Percentiles rank a stretch among this genome's conserved stretches.
Evolutionary conservation across 2,329 filamentous ascomycete genomes (phyloP).

Genomic region (Parastagonospora nodorum): DNA sequence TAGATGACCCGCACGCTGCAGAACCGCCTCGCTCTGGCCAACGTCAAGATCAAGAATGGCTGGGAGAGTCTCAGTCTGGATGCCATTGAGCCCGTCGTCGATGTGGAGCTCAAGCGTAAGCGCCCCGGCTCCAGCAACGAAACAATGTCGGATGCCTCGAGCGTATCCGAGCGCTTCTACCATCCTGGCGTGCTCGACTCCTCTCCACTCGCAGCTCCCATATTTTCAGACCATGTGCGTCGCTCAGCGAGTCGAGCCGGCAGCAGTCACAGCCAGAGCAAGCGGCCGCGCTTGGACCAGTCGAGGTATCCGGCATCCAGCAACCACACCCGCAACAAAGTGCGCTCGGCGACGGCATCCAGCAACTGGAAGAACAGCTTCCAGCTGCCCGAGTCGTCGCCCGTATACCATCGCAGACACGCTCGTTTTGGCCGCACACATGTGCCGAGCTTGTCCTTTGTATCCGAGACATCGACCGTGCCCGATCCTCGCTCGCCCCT

Average conservation of each 20-base stretch:
- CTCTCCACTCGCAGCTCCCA: slow-evolving; percentile 79
- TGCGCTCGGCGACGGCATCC: slow-evolving; percentile 59
- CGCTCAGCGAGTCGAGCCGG: slow-evolving; percentile 59
- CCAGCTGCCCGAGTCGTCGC: slow-evolving; percentile 82
- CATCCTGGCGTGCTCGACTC: slow-evolving; percentile 74
- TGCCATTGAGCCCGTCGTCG: slow-evolving; percentile 81
- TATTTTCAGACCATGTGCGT: slow-evolving; percentile 82
- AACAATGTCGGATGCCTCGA: slow-evolving; percentile 83
- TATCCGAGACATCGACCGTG: slow-evolving; percentile 71
- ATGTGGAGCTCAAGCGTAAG: slow-evolving; percentile 77
- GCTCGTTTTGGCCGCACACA: slow-evolving; percentile 72
- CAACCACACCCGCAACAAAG: slow-evolving; percentile 71
- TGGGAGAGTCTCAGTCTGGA: slow-evolving; percentile 90
- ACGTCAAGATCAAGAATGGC: slow-evolving; percentile 96
- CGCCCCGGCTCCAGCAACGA: slow-evolving; percentile 70
- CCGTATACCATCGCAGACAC: slow-evolving; percentile 76
- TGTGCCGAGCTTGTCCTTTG: slow-evolving; percentile 78
- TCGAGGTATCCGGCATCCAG: slow-evolving; percentile 49
- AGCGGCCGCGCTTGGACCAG: slow-evolving; percentile 42
- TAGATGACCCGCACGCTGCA: slow-evolving; percentile 93
- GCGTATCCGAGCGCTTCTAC: slow-evolving; percentile 76
- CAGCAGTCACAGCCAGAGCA: slow-evolving; percentile 56
- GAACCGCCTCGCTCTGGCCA: slow-evolving; percentile 90
- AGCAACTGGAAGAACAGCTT: slow-evolving; percentile 77
- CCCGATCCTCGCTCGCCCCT: slow-evolving; percentile 64